Evolutionary conservation across 2,329 filamentous ascomycete genomes (phyloP), one percentile per base, ranked within the genome.

Genomic region (Canariomyces notabilis): DNA sequence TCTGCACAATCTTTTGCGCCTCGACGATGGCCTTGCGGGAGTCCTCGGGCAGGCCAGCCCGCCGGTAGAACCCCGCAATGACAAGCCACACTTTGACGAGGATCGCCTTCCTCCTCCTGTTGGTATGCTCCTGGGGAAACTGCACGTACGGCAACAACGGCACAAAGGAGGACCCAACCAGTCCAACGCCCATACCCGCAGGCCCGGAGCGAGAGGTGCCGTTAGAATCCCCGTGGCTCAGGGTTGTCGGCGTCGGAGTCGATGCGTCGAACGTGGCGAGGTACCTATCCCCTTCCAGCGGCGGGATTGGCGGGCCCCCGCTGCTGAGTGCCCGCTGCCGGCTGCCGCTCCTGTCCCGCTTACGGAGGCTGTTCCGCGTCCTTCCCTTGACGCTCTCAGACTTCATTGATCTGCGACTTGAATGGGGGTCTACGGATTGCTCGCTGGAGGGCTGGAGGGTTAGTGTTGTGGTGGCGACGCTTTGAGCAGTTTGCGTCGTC

Each of bases 41-140:
- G 62, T 97, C 91, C 16, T 90, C 84, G 45, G 81, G 80, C 70
- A 94, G 81, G 7, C 78, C 79, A 6, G 91, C 88, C 43, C 89
- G 80, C 21, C 89, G 80, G 62, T 97, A 98, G 54, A 97, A 83
- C 0, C 85, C 85, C 2, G 89, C 85, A 51, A 96, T 89, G 61
- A 93, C 85, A 7, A 96, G 73, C 93, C 93, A 98, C 23, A 96
- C 82, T 54, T 84, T 85, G 16, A 89, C 72, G 14, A 98, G 63
- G 9, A 81, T 70, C 6, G 69, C 68, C 23, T 66, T 70, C 36
- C 76, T 71, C 43, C 74, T 73, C 22, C 69, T 67, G 53, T 67
- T 70, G 51, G 74, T 68, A 54, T 76, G 74, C 8, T 75, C 74
- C 54, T 74, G 75, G 6, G 78, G 65, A 45, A 82, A 79, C 29